phyloP scores from a whole-genome alignment of 495 filamentous ascomycete species.

The Daldinia bambusicola region DNA sequence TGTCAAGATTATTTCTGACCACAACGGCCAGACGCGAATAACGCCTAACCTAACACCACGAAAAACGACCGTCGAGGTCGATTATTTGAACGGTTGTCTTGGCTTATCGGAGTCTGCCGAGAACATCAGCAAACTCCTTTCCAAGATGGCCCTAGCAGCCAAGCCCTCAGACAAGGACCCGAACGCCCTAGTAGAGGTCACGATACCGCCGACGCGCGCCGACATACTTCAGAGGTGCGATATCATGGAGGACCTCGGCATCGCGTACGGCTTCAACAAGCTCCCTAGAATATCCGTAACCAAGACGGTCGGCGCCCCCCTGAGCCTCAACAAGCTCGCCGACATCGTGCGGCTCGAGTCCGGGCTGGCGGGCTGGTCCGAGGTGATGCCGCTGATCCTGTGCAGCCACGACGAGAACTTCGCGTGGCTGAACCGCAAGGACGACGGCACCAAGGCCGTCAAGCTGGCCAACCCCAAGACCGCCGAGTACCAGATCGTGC shows the following conservation, averaged over 20 bases:
- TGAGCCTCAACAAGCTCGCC: conserved; percentile 91
- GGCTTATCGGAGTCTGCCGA: conserved; percentile 77
- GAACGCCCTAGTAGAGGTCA: conserved; percentile 74
- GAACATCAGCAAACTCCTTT: conserved; percentile 78
- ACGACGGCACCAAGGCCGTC: conserved; percentile 86
- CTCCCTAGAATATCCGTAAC: conserved; percentile 85
- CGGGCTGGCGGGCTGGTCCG: conserved; percentile 94
- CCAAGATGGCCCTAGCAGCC: conserved; percentile 85
- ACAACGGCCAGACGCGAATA: conserved; percentile 84
- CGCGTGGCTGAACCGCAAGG: conserved; percentile 89
- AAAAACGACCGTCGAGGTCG: conserved; percentile 80
- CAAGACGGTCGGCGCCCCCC: conserved; percentile 86
- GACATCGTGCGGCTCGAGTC: conserved; percentile 92
- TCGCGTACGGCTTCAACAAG: conserved; percentile 96
- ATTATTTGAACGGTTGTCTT: conserved; percentile 92
- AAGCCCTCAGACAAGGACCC: conserved; percentile 71
- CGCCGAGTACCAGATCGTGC: conserved; percentile 93
- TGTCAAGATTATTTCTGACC: conserved; percentile 86
- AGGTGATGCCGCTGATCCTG: conserved; percentile 95
- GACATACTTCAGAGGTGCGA: conserved; percentile 97
- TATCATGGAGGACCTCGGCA: conserved; percentile 98
- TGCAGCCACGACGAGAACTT: conserved; percentile 99
- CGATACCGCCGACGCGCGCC: conserved; percentile 86
- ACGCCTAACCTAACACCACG: conserved; percentile 82
- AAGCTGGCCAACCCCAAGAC: conserved; percentile 96